Base-by-base conservation (phyloP, 441 rosid species). In the Biscutella laevigata region DNA sequence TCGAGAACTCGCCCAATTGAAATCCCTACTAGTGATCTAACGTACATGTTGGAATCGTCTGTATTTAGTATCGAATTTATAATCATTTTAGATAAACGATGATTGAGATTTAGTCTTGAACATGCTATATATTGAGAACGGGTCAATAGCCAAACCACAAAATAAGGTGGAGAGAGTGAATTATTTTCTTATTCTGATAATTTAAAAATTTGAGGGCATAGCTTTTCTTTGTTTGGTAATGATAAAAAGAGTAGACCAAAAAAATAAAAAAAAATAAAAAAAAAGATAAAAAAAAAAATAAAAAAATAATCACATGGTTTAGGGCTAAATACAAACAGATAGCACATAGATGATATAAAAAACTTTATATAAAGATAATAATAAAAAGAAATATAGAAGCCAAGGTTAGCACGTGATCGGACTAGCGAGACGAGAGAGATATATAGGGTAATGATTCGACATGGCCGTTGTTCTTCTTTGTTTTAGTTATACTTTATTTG, bases 361-460 rank as follows among this genome's bases (percentile, higher is more conserved):
- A 32, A 22, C 14, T 2, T 36, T 44, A 16, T 7, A 38, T 30
- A 40, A 4, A 9, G 0, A 30, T 14, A 27, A 11, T 4, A 44
- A 24, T n/a, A n/a, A n/a, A n/a, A 44, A 48, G 22, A 12, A 48
- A 32, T 20, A 49, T 49, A 57, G 38, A 49, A 35, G 53, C 33
- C 58, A 58, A 65, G 43, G 55, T 5, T 16, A 11, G 64, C 64
- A 65, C 70, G 70, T 65, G 64, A 58, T 58, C 64, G 64, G 48
- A 50, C 22, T 42, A 43, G 49, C 59, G 29, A 30, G 29, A 35
- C n/a, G n/a, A n/a, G n/a, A n/a, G n/a, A n/a, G n/a, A n/a, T n/a
- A n/a, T 53, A 56, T 19, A 48, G 45, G 45, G 57, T 41, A 33
- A 55, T 64, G 59, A 64, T 45, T 57, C 63, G 30, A 57, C 41